These are phyloP conservation scores for Saksenaea vasiformis DNA, from an alignment of 371 early-diverging fungal genomes.

Conservation along the genomic window DNA sequence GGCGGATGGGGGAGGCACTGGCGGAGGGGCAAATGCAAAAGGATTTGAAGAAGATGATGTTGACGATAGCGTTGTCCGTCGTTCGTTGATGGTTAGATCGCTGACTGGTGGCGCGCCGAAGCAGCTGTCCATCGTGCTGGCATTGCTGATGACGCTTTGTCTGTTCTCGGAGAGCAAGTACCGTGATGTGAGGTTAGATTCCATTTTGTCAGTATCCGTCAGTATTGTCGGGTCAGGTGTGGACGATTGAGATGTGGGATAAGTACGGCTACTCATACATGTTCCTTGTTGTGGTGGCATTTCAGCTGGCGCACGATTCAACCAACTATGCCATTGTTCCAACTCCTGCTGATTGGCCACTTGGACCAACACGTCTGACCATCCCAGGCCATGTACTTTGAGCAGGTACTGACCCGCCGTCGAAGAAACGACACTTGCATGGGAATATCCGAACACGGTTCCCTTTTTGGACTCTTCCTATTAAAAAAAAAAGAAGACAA, in stretches of 20 bases:
- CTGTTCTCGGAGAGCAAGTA: slow-evolving; percentile 5
- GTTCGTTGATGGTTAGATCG: not conserved
- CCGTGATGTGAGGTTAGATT: not conserved
- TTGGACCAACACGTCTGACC: slow-evolving; percentile 50
- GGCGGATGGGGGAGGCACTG: not conserved
- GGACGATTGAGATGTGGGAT: not conserved
- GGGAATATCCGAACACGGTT: slow-evolving; percentile 43
- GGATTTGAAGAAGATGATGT: not conserved
- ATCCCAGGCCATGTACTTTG: slow-evolving; percentile 40
- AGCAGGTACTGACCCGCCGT: slow-evolving; percentile 42
- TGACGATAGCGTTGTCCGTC: not conserved
- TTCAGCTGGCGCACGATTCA: slow-evolving; percentile 18
- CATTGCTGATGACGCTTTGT: slow-evolving; percentile 10
- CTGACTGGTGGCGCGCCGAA: slow-evolving; percentile 10
- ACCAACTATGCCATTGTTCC: slow-evolving; percentile 45
- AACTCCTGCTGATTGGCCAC: slow-evolving; percentile 48
- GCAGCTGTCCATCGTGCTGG: slow-evolving; percentile 12
- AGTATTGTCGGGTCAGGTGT: not conserved
- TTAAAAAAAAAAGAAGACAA: slow-evolving; percentile 25
- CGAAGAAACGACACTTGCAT: slow-evolving; percentile 38
- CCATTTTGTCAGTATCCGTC: not conserved
- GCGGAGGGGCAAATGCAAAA: not conserved
- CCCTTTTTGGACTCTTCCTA: slow-evolving; percentile 46
- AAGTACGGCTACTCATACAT: not conserved
- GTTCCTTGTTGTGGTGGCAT: not conserved